phyloP scores from a whole-genome alignment of 2,329 filamentous ascomycete species.

The Monosporascus ibericus region DNA sequence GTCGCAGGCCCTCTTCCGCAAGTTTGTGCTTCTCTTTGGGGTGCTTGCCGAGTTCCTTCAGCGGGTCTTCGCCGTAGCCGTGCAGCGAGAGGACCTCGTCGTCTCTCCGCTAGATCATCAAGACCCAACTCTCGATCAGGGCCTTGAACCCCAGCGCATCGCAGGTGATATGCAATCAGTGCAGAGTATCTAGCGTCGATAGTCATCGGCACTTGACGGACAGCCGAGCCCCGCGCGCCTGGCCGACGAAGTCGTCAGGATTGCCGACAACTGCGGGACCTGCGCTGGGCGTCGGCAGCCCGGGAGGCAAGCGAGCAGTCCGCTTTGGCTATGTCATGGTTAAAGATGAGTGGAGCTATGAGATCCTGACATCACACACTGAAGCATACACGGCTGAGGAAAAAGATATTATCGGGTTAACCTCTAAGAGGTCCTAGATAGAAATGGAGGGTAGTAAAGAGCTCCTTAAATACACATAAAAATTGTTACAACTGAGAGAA shows the following conservation, averaged over 20 bases:
- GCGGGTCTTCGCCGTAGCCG: too few relatives aligned
- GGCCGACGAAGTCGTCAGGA: constrained; percentile 16
- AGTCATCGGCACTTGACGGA: constrained; percentile 28
- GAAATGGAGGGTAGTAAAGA: too few relatives aligned
- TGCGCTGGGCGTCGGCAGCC: constrained; percentile 18
- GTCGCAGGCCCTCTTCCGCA: too few relatives aligned
- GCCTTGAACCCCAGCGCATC: constrained; percentile 34
- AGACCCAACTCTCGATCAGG: constrained; percentile 34
- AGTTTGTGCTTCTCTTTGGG: too few relatives aligned
- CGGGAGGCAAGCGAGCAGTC: constrained; percentile 28
- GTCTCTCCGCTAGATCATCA: constrained; percentile 30
- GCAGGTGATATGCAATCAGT: constrained; percentile 33
- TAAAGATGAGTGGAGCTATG: constrained; percentile 22
- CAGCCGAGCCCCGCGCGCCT: constrained; percentile 12
- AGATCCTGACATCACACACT: too few relatives aligned
- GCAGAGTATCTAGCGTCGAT: constrained; percentile 32
- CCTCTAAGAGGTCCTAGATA: too few relatives aligned
- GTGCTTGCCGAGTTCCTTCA: too few relatives aligned
- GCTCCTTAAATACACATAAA: too few relatives aligned
- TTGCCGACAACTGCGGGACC: constrained; percentile 19
- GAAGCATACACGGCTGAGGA: too few relatives aligned
- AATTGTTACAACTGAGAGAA: too few relatives aligned
- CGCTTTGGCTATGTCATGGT: constrained; percentile 22
- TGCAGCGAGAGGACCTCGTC: not conserved
- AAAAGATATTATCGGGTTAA: too few relatives aligned